These are phyloP conservation scores for Xylaria hypoxylon DNA, from an alignment of 2,329 filamentous ascomycete genomes.

Conservation along the genomic window DNA sequence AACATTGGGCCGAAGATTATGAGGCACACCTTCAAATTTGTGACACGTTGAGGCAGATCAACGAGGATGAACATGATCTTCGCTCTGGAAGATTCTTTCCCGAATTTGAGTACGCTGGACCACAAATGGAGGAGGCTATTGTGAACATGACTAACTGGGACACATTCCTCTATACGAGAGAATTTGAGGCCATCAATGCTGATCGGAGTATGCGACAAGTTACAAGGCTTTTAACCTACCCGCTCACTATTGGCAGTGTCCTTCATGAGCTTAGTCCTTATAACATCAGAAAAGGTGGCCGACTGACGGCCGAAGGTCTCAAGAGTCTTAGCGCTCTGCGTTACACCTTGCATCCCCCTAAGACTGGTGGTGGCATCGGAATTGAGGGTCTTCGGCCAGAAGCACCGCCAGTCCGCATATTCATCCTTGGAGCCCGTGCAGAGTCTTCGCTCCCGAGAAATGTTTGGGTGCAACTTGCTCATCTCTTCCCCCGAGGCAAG, in stretches of 20 bases:
- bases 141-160: constrained; percentile 99
- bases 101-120: constrained; percentile 90
- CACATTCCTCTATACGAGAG: constrained; percentile 91
- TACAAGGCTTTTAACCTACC: constrained; percentile 92
- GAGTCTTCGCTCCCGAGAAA: constrained; percentile 95
- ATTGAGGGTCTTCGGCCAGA: constrained; percentile 85
- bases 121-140: constrained; percentile 90
- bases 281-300: constrained; percentile 77
- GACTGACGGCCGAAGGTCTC: constrained; percentile 86
- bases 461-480: constrained; percentile 92
- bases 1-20: constrained; percentile 96
- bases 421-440: constrained; percentile 94
- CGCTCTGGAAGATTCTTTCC: constrained; percentile 90
- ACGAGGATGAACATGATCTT: constrained; percentile 97
- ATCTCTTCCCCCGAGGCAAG: constrained; percentile 91
- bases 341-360: constrained; percentile 92
- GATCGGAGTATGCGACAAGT: constrained; percentile 93
- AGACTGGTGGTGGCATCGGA: constrained; percentile 76
- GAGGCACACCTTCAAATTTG: constrained; percentile 93
- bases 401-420: constrained; percentile 89
- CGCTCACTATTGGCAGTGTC: constrained; percentile 89
- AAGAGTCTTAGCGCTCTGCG: constrained; percentile 94
- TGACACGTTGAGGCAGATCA: constrained; percentile 90
- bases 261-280: constrained; percentile 96
- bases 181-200: constrained; percentile 90